phyloP scores from a whole-genome alignment of 140 eudicot species.

The Ambrosia hybrid region DNA sequence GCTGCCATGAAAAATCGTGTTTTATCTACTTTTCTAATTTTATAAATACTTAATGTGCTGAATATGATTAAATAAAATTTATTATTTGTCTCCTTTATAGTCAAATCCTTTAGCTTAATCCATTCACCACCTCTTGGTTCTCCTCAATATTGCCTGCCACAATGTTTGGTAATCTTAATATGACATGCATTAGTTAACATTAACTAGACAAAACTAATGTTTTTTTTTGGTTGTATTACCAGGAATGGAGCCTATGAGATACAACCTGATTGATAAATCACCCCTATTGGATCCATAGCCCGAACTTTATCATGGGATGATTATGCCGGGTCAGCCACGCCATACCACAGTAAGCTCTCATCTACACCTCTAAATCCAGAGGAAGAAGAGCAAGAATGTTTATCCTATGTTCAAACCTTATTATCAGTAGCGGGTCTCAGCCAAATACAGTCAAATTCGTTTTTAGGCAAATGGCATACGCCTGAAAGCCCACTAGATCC shows the following conservation, averaged over 20 bases:
- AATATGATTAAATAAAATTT: conserved; percentile 1
- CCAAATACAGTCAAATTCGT: conserved; percentile 37
- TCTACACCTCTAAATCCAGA: conserved; percentile 45
- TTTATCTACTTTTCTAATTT: no score
- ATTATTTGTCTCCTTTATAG: background rate
- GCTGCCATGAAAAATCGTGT: no score
- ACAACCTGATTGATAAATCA: conserved; percentile 80
- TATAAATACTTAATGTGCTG: background rate
- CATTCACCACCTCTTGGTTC: no score
- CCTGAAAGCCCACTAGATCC: conserved; percentile 89
- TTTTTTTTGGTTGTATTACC: conserved; percentile 19
- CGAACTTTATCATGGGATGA: conserved; percentile 93
- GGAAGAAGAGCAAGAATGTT: conserved; percentile 67
- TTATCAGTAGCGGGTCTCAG: conserved; percentile 64
- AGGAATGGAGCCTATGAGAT: conserved; percentile 50
- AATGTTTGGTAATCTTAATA: no score
- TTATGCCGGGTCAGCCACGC: conserved; percentile 51
- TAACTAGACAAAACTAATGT: background rate
- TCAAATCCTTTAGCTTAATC: no score
- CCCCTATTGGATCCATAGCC: conserved; percentile 93
- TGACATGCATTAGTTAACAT: background rate
- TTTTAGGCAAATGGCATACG: conserved; percentile 68
- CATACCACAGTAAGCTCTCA: conserved; percentile 42
- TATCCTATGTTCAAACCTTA: conserved; percentile 55
- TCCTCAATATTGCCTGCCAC: no score